These are phyloP conservation scores for Acidiella bohemica DNA, from an alignment of 495 filamentous ascomycete species.

Conservation along the genomic window DNA sequence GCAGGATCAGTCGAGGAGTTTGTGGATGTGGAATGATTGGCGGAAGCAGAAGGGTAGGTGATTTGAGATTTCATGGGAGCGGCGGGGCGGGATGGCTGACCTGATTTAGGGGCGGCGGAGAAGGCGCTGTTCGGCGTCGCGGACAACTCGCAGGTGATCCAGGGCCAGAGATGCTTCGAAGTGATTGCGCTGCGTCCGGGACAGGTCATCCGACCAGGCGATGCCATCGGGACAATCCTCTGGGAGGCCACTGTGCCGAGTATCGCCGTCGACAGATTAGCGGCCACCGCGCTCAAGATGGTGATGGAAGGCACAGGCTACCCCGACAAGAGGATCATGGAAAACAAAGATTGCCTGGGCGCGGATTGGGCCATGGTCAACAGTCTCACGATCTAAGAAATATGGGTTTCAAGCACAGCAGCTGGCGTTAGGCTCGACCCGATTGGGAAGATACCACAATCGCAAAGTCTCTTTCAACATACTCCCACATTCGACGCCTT, in stretches of 20 bases:
- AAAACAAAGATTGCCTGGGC: conserved; percentile 18
- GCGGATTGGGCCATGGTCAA: conserved; percentile 17
- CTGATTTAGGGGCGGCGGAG: conserved; percentile 12
- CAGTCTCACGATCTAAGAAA: conserved; percentile 7
- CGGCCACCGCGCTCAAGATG: conserved; percentile 10
- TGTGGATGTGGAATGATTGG: conserved; percentile 17
- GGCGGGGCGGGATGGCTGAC: not conserved
- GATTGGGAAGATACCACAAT: too few species aligned
- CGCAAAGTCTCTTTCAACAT: too few species aligned
- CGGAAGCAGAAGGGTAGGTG: conserved; percentile 15
- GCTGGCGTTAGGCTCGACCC: too few species aligned
- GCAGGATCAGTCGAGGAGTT: conserved; percentile 14
- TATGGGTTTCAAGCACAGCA: too few species aligned
- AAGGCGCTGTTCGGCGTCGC: conserved; percentile 18
- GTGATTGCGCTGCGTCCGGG: conserved; percentile 14
- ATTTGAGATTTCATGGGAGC: not conserved
- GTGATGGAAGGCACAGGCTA: conserved; percentile 11
- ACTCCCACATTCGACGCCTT: too few species aligned
- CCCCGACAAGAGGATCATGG: conserved; percentile 16
- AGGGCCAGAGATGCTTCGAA: conserved; percentile 19
- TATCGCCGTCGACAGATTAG: conserved; percentile 14
- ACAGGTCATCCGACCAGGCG: conserved; percentile 6
- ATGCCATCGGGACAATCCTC: conserved; percentile 11
- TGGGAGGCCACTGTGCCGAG: conserved; percentile 10
- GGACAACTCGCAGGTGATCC: conserved; percentile 10